Base-by-base conservation (phyloP, 2,329 filamentous ascomycete species). In the Fusarium multiceps region DNA sequence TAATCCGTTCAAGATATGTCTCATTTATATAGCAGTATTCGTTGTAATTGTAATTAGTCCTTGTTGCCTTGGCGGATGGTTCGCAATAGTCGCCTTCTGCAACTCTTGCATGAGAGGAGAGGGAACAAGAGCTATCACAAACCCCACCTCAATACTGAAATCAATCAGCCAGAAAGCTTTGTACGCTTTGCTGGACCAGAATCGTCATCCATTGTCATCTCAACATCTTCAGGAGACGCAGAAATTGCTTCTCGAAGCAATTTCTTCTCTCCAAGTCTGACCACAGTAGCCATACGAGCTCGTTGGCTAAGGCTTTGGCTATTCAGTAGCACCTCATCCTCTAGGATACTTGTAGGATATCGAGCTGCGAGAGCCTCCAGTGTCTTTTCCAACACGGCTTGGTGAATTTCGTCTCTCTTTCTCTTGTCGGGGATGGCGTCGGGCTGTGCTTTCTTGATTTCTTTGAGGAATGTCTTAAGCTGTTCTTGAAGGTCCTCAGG, bases 191-290 rank as follows among this genome's bases (percentile, higher is more conserved):
- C 58, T 6, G 78, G 70, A 20, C 71, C 73, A n/a, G 57, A 30
- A 37, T 73, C 59, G 11, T 69, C 68, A 25, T 76, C 75, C 48
- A 74, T 64, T 8, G 62, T 70, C 69, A 73, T 75, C 50, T 78
- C 74, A n/a, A 74, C 65, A 27, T 74, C 65, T 23, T 59, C 68
- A 16, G 64, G 68, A 77, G 79, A 49, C 5, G 79, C 72, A 13
- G 65, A 71, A 62, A 86, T 82, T 2, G 89, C 83, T 73, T 88
- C 84, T 58, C 83, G 79, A 25, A 94, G 76, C 8, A 94, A 82
- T 71, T 85, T 84, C 78, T 93, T 93, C 79, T 95, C 92, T 16
- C 92, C 92, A 4, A 90, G 79, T 63, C 92, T 86, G 37, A 94
- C 90, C 53, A 87, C 81, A 23, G 89, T 74, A 0, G 92, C 92